A percentile compares a stretch with the other conserved stretches of the same genome.
phyloP scores from a whole-genome alignment of 2,329 filamentous ascomycete genomes.

The Volutella citrinella region DNA sequence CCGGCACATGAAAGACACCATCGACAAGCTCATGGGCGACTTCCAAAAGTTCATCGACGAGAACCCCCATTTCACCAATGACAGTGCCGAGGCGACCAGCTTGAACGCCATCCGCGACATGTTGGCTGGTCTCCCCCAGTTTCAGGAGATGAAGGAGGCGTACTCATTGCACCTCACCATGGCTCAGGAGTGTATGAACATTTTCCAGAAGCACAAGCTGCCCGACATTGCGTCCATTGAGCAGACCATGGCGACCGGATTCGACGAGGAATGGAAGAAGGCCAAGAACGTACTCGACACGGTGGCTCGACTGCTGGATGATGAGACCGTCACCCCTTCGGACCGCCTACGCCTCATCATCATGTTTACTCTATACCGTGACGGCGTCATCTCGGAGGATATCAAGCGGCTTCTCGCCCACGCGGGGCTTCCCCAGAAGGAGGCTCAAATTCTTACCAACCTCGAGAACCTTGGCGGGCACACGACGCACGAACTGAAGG shows the following conservation, averaged over 20 bases:
- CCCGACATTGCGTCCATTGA: constrained; percentile 84
- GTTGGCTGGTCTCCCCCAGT: constrained; percentile 90
- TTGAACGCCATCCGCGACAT: constrained; percentile 95
- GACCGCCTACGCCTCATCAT: constrained; percentile 84
- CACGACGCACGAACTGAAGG: constrained; percentile 68
- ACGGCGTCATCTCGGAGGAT: constrained; percentile 81
- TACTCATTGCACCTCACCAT: constrained; percentile 94
- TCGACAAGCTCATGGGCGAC: constrained; percentile 87
- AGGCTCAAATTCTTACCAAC: constrained; percentile 72
- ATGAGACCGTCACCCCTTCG: constrained; percentile 65
- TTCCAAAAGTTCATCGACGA: constrained; percentile 89
- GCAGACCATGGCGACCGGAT: constrained; percentile 84
- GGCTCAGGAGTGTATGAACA: constrained; percentile 96
- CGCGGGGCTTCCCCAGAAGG: constrained; percentile 70
- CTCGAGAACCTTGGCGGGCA: constrained; percentile 79
- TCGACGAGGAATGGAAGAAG: constrained; percentile 90
- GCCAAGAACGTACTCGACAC: constrained; percentile 87
- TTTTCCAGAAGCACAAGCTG: constrained; percentile 81
- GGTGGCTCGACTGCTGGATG: constrained; percentile 82
- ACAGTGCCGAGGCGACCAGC: constrained; percentile 65
- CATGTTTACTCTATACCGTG: constrained; percentile 81
- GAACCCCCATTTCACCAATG: constrained; percentile 87
- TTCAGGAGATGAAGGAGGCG: constrained; percentile 91
- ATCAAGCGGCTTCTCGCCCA: constrained; percentile 82
- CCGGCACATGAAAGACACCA: constrained; percentile 96